Evolutionary conservation across 148 eudicot genomes (phyloP).

Genomic region (Silene latifolia): DNA sequence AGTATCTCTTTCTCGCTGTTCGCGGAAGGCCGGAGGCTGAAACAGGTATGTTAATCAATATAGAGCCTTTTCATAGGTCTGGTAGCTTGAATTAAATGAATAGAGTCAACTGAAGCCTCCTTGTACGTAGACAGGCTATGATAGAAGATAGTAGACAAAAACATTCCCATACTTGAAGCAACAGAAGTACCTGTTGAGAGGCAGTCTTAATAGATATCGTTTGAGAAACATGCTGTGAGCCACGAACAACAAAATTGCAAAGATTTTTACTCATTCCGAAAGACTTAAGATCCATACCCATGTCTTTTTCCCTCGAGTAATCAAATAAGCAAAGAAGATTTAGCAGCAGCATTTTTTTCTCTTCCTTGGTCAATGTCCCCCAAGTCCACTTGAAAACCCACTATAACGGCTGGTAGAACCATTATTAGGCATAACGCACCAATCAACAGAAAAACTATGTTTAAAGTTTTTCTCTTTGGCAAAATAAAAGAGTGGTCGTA

Average conservation of each 20-base stretch:
- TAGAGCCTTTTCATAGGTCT: conserved; percentile 82
- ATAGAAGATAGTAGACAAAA: conserved; percentile 36
- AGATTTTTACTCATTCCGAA: conserved; percentile 31
- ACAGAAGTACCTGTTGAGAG: conserved; percentile 36
- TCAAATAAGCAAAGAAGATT: conserved; percentile 61
- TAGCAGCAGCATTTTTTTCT: conserved; percentile 83
- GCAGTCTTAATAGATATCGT: conserved; percentile 33
- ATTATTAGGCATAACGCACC: conserved; percentile 43
- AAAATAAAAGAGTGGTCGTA: conserved; percentile 40
- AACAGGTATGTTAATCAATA: conserved; percentile 67
- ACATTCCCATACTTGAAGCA: conserved; percentile 36
- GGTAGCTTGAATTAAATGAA: conserved; percentile 95
- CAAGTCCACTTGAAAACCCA: conserved; percentile 67
- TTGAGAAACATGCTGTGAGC: conserved; percentile 39
- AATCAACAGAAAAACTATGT: conserved; percentile 44
- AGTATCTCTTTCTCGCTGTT: conserved; percentile 48
- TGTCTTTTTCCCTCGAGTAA: conserved; percentile 71
- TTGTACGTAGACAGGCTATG: conserved; percentile 33
- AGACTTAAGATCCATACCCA: conserved; percentile 65
- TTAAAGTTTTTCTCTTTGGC: conserved; percentile 58
- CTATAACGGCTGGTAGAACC: conserved; percentile 54
- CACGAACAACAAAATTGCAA: conserved; percentile 31
- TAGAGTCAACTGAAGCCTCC: conserved; percentile 58
- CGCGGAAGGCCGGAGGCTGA: conserved; percentile 70
- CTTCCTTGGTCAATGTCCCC: conserved; percentile 94